Conservation (phyloP, 2,329 filamentous ascomycete species). For the Aspergillus pseudoviridinutans region DNA sequence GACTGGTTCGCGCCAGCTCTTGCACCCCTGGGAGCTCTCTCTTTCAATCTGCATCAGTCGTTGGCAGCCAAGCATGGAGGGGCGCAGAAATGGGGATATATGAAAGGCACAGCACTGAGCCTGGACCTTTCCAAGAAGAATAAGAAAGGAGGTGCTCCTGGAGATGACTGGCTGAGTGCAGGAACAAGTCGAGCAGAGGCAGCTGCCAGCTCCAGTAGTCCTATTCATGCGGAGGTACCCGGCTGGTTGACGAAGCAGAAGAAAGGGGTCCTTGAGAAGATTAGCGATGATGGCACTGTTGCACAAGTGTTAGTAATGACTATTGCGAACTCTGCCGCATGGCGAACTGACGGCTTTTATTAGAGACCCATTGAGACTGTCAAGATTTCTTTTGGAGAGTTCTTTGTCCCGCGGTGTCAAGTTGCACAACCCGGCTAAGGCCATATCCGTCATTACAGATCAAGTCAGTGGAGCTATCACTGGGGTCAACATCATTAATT, state of each 20-base stretch:
- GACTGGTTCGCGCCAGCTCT: constrained; percentile 66
- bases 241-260: constrained; percentile 56
- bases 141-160: constrained; percentile 41
- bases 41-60: constrained; percentile 63
- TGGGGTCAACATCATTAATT: constrained; percentile 49
- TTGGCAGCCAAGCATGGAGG: constrained; percentile 61
- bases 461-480: constrained; percentile 46
- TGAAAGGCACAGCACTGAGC: constrained; percentile 57
- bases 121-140: constrained; percentile 40
- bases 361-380: constrained; percentile 65
- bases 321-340: background rate
- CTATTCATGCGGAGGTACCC: constrained; percentile 41
- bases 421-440: constrained; percentile 61
- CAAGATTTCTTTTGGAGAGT: constrained; percentile 59
- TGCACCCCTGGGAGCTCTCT: constrained; percentile 60
- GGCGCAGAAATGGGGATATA: constrained; percentile 55
- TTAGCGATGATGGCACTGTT: constrained; percentile 57
- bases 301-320: constrained; percentile 58
- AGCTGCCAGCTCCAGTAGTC: constrained; percentile 38
- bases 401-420: constrained; percentile 59
- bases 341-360: background rate
- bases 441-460: constrained; percentile 52
- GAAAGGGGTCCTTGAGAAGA: constrained; percentile 57
- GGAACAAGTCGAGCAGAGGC: constrained; percentile 60
- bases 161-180: constrained; percentile 63